These are phyloP conservation scores for Exophiala oligosperma DNA, from an alignment of 2,329 filamentous ascomycete genomes.

Conservation along the genomic window DNA sequence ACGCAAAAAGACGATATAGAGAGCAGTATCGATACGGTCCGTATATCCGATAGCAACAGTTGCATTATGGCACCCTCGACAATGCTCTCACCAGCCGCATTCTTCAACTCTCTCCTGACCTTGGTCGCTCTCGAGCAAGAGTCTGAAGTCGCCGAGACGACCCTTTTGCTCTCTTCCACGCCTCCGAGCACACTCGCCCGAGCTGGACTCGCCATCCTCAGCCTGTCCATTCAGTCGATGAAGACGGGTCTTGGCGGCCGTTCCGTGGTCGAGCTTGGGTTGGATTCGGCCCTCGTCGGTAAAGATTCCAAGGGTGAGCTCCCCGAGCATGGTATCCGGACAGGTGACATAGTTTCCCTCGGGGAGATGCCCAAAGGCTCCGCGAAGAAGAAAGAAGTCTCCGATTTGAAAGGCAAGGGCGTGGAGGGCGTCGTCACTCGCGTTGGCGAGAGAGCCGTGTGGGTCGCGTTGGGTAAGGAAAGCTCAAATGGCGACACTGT, in stretches of 20 bases:
- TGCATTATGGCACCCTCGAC: background rate
- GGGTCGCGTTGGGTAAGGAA: slow-evolving; percentile 45
- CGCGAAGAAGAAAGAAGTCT: slow-evolving; percentile 35
- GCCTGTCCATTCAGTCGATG: slow-evolving; percentile 62
- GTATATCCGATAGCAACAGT: no score
- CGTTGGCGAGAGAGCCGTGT: slow-evolving; percentile 43
- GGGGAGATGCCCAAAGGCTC: slow-evolving; percentile 40
- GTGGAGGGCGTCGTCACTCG: slow-evolving; percentile 50
- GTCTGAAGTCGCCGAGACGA: slow-evolving; percentile 45
- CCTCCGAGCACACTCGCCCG: slow-evolving; percentile 38
- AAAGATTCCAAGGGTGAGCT: slow-evolving; percentile 33
- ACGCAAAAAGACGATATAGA: background rate
- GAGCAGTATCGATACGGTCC: no score
- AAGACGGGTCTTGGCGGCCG: slow-evolving; percentile 91
- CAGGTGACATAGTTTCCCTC: slow-evolving; percentile 50
- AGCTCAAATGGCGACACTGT: slow-evolving; percentile 43
- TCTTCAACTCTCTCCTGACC: slow-evolving; percentile 44
- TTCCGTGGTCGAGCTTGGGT: slow-evolving; percentile 75
- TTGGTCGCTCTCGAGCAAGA: slow-evolving; percentile 46
- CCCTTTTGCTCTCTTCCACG: slow-evolving; percentile 36
- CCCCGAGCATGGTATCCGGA: slow-evolving; percentile 48
- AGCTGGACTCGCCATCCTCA: slow-evolving; percentile 44
- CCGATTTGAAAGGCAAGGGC: slow-evolving; percentile 33
- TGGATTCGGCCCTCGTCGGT: slow-evolving; percentile 66
- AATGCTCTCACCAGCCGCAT: slow-evolving; percentile 39